Percentiles rank a stretch among this genome's conserved stretches.
These are phyloP conservation scores for Effrenium voratum DNA, from an alignment of 73 alveolate species.

Conservation along the genomic window DNA sequence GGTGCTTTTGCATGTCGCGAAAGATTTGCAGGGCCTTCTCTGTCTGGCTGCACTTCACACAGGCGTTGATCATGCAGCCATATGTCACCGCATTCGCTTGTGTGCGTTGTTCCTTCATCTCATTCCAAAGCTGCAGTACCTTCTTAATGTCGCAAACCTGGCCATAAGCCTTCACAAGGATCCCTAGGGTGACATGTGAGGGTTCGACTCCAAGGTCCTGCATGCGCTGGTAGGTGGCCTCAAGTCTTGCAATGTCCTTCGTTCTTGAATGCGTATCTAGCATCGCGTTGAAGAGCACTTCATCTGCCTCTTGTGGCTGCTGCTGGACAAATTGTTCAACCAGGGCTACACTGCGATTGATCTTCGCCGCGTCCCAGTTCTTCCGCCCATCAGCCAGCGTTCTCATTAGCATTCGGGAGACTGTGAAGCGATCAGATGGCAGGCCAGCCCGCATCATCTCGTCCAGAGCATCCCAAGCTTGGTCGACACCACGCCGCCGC, in stretches of 20 bases:
- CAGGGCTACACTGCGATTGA: slow-evolving; percentile 44
- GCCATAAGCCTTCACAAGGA: slow-evolving; percentile 98
- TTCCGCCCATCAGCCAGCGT: slow-evolving; percentile 88
- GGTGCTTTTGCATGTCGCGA: slow-evolving; percentile 96
- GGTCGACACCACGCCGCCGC: slow-evolving; percentile 88
- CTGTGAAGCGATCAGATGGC: slow-evolving; percentile 60
- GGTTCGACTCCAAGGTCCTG: too few relatives aligned
- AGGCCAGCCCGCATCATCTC: slow-evolving; percentile 79
- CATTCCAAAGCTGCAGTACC: slow-evolving; percentile 92
- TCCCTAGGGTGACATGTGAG: slow-evolving; percentile 97
- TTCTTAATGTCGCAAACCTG: slow-evolving; percentile 96
- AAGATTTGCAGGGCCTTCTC: slow-evolving; percentile 97
- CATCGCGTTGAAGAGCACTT: slow-evolving; percentile 97
- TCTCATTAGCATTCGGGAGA: slow-evolving; percentile 75
- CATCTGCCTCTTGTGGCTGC: slow-evolving; percentile 95
- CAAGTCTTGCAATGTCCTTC: slow-evolving; percentile 55
- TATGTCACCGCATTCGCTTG: slow-evolving; percentile 97
- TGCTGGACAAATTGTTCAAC: slow-evolving; percentile 85
- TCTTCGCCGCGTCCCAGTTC: slow-evolving; percentile 27
- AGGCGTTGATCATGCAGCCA: slow-evolving; percentile 99
- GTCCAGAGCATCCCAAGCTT: slow-evolving; percentile 56
- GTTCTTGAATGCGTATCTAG: slow-evolving; percentile 71
- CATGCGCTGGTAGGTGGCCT: slow-evolving; percentile 57
- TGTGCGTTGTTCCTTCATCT: slow-evolving; percentile 96
- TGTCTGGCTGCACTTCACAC: slow-evolving; percentile 97